Percentiles rank a stretch among this genome's conserved stretches.
phyloP scores from a whole-genome alignment of 2,329 filamentous ascomycete genomes.

The Neonectria magnoliae region DNA sequence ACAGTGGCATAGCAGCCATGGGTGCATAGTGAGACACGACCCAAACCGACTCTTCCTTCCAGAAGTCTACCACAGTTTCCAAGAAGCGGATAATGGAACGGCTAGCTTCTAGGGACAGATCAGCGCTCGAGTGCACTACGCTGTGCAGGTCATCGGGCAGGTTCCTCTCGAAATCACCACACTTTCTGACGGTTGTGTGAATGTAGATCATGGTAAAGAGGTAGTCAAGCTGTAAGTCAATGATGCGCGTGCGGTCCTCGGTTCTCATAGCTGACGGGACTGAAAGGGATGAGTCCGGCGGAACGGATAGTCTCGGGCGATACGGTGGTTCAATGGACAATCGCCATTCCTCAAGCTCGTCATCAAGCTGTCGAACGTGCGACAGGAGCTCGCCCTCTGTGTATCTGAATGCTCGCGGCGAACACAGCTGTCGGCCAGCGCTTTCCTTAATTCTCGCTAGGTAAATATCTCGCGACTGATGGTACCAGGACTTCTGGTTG shows the following conservation, averaged over 20 bases:
- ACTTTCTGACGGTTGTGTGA: conserved; percentile 30
- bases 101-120: conserved; percentile 33
- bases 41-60: conserved; percentile 31
- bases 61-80: conserved; percentile 28
- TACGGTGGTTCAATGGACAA: conserved; percentile 35
- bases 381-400: conserved; percentile 39
- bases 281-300: conserved; percentile 2
- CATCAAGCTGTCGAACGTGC: conserved; percentile 42
- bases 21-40: conserved; percentile 33
- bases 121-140: conserved; percentile 28
- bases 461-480: conserved; percentile 3
- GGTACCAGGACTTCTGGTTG: conserved; percentile 9
- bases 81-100: conserved; percentile 32
- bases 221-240: conserved; percentile 30
- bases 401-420: conserved; percentile 25
- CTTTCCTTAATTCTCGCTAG: neutral
- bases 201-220: conserved; percentile 35
- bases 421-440: conserved; percentile 1
- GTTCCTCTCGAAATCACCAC: conserved; percentile 29
- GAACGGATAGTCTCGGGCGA: conserved; percentile 27
- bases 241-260: conserved; percentile 26
- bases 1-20: conserved; percentile 32
- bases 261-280: conserved; percentile 4
- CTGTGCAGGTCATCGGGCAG: conserved; percentile 32
- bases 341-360: conserved; percentile 47